A percentile compares a stretch with the other conserved stretches of the same genome.
Conservation (phyloP, 1,284 basidiomycete species). For the Meira miltonrushii region DNA sequence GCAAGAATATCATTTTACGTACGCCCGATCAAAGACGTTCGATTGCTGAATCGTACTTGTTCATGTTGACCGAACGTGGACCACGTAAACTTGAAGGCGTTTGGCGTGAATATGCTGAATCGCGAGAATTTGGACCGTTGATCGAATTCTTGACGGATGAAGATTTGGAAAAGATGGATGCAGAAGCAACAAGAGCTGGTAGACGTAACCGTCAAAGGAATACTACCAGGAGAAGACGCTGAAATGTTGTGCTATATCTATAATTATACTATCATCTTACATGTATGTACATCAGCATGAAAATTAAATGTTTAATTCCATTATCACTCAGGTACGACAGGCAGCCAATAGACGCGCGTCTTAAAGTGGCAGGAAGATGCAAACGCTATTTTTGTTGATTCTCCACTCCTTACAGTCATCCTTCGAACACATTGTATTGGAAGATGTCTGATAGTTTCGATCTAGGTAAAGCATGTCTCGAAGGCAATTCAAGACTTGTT, state of each 20-base stretch:
- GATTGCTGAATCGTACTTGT: background rate
- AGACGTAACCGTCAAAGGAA: constrained; percentile 5
- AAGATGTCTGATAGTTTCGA: constrained; percentile 3
- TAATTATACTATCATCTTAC: too few species aligned
- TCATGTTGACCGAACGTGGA: constrained; percentile 54
- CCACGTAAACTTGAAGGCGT: constrained; percentile 78
- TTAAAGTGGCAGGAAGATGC: too few species aligned
- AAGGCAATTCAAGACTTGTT: background rate
- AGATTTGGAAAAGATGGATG: constrained; percentile 61
- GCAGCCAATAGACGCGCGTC: too few species aligned
- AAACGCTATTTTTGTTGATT: background rate
- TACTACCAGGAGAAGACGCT: background rate
- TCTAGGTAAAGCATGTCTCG: constrained; percentile 3
- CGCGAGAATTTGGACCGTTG: constrained; percentile 82
- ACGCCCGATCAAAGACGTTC: constrained; percentile 4
- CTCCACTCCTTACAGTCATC: background rate
- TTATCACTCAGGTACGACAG: too few species aligned
- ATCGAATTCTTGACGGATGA: constrained; percentile 80
- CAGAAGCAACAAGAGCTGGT: constrained; percentile 55
- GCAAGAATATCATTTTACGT: background rate
- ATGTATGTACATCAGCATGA: too few species aligned
- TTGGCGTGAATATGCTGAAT: constrained; percentile 91
- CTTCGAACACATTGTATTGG: background rate
- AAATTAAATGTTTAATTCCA: too few species aligned
- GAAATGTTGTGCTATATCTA: too few species aligned